Percentiles rank a stretch among this genome's conserved stretches.
These are phyloP conservation scores for Paracorniculantispora psalliotae DNA, from an alignment of 2,329 filamentous ascomycete genomes.

Conservation along the genomic window DNA sequence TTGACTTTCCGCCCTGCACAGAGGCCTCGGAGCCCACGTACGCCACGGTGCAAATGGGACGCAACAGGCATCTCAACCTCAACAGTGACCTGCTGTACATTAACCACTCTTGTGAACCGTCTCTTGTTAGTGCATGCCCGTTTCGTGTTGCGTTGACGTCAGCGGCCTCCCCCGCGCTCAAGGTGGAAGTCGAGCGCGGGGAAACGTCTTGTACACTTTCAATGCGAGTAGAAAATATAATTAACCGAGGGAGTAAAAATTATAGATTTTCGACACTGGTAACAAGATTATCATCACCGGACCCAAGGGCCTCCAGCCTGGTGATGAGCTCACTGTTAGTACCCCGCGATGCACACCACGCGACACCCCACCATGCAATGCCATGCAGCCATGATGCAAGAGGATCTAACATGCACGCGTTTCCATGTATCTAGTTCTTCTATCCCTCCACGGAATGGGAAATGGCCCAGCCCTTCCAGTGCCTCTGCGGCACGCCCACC, in stretches of 20 bases:
- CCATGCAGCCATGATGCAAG: background rate
- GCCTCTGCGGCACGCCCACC: constrained; percentile 51
- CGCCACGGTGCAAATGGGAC: constrained; percentile 58
- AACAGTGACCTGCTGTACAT: constrained; percentile 64
- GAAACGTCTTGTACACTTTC: background rate
- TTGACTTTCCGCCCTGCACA: constrained; percentile 60
- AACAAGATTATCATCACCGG: constrained; percentile 54
- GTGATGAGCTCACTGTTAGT: constrained; percentile 54
- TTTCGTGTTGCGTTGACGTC: background rate
- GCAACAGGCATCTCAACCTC: constrained; percentile 52
- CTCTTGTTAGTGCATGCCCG: constrained; percentile 45
- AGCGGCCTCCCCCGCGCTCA: background rate
- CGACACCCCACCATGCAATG: background rate
- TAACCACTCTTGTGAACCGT: constrained; percentile 64
- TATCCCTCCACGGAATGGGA: constrained; percentile 71
- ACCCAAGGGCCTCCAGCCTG: constrained; percentile 47
- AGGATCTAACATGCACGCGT: background rate
- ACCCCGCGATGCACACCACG: background rate
- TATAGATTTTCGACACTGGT: constrained; percentile 55
- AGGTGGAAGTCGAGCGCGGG: background rate
- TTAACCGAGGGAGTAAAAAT: background rate
- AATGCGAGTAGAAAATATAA: background rate
- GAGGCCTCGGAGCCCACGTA: constrained; percentile 53
- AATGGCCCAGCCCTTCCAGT: constrained; percentile 68
- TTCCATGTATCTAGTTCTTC: constrained; percentile 51